phyloP scores from a whole-genome alignment of 306 rosid genomes.

The Casuarina glauca region DNA sequence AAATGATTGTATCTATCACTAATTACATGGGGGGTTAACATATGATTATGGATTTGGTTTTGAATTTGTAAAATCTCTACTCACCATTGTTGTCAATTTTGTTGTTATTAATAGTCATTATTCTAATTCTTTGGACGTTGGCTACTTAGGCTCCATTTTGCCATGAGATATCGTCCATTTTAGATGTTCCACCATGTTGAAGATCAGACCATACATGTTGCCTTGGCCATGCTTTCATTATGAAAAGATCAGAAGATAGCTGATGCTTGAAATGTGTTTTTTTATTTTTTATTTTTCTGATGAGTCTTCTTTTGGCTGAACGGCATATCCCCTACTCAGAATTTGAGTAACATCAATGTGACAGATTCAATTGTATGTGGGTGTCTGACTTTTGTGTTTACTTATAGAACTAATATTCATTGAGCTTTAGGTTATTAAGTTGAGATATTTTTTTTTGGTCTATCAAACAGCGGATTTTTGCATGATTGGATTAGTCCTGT shows the following conservation, averaged over 20 bases:
- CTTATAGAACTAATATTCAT: background rate
- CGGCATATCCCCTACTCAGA: background rate
- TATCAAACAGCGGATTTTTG: background rate
- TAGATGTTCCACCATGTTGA: background rate
- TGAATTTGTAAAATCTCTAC: background rate
- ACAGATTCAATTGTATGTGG: background rate
- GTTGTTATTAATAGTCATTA: background rate
- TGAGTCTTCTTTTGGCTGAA: background rate
- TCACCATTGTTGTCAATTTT: background rate
- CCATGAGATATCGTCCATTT: background rate
- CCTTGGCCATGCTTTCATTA: background rate
- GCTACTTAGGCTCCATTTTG: background rate
- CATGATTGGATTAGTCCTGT: background rate
- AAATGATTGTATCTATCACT: background rate
- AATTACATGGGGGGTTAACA: background rate
- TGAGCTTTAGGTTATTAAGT: background rate
- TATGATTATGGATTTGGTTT: background rate
- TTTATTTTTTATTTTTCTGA: background rate
- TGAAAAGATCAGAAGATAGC: background rate
- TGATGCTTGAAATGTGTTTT: background rate
- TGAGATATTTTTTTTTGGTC: background rate
- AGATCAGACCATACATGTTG: background rate
- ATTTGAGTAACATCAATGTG: background rate
- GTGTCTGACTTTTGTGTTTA: background rate
- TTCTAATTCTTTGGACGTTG: background rate